Base-by-base conservation (phyloP, 768 basidiomycete species). In the Xerocomus potaroensis region DNA sequence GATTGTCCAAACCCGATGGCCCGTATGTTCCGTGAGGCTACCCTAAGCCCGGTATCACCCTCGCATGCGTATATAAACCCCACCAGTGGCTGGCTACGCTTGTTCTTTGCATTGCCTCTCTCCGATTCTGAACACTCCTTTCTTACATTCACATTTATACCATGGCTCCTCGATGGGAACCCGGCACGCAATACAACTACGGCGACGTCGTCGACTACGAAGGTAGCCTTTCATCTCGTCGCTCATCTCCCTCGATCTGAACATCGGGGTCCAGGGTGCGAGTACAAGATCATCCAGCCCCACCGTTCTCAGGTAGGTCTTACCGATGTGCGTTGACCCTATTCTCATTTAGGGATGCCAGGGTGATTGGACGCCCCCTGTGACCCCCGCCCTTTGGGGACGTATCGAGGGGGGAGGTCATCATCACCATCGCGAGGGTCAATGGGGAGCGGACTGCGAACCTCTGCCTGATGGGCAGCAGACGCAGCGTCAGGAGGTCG, bases 211-310 rank as follows among this genome's bases (percentile, higher is more conserved):
- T 87, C 49, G 63, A 65, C 36, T 87, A 69, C 58, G 53, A 83
- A 57, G 78, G 85, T 78, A 51, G 18, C 57, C 37, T 33, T n/a
- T 14, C 26, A 24, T 38, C 40, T n/a, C 29, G 23, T 27, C 38
- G 7, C 10, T 26, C 22, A 16, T 32, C 32, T 6, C 3, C 3
- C 45, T 18, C 26, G 40, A 24, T 45, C 55, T 55, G 45, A 60
- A 53, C 37, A 10, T 18, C 31, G 11, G 8, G 43, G 43, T 56
- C 44, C 41, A 51, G 84, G 78, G 32, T 60, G 65, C 51, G 66
- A 63, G 33, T 89, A 87, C 72, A 81, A 79, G 65, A 83, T 83
- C 65, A 78, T 87, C 53, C 84, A 87, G 58, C 69, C 83, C 8
- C 87, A 89, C 67, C 66, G 59, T 43, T 85, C 86, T 24, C 82